Base-by-base conservation (phyloP, 352 stramenopile species). In the Blastocystis sp. region DNA sequence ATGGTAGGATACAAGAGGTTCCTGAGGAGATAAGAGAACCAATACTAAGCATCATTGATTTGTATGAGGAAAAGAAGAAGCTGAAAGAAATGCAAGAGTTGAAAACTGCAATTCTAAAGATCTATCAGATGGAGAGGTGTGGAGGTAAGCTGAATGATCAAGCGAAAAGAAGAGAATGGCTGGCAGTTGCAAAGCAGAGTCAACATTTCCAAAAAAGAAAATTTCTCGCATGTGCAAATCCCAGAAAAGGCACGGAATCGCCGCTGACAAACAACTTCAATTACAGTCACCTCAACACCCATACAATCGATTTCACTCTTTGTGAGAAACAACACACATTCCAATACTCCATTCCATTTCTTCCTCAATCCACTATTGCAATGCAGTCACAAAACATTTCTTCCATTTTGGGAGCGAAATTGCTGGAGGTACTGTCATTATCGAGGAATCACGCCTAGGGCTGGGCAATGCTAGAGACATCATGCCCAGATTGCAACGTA, bases 391-490 rank as follows among this genome's bases (percentile, higher is more conserved):
- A 43, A 9, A 45, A 84, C 42, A 28, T 84, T 14, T 68, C 52
- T 6, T 28, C 40, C 2, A 52, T 84, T 1, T 24, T 84, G 4
- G 74, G 74, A 40, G 52, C 65, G 34, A 84, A 84, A 45, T 52
- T 84, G 74, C 24, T 84, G 52, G 74, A 84, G 45, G 74, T 84
- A 19, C 6, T 52, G 1, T 2, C 34, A 43, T 34, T 24, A 48
- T 42, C 10, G 24, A 21, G 6, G 38, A n/a, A 4, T 17, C 54
- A 28, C 65, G n/a, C 0, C 4, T 70, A 84, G 74, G 74, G 74
- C 10, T 84, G 74, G 74, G 48, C 74, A 21, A 84, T 84, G 74
- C 34, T 84, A 0, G 74, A 68, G 57, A 19, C 7, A 57, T 38
- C 17, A 0, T 84, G 74, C 0, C 45, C 54, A 11, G 40, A 11